Evolutionary conservation across 1,284 basidiomycete species (phyloP), one percentile per base, ranked within the genome.

Genomic region (Pseudozyma thailandica): DNA sequence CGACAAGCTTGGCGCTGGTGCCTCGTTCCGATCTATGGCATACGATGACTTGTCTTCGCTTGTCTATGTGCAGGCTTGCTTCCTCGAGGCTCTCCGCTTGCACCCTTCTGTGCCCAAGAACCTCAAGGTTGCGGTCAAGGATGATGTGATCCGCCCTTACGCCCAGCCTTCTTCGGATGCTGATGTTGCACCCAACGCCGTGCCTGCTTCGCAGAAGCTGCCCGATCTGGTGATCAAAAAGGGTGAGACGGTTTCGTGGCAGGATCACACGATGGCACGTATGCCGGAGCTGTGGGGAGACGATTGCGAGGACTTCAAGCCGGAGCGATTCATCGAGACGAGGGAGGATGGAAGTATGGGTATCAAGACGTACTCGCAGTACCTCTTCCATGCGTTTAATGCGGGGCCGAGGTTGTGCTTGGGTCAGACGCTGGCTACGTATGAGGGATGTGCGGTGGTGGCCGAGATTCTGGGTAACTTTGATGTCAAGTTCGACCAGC

Each of bases 301-400:
- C 43, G 74, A 84, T 69, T 69, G 83, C 60, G 42, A 82, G 52
- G 49, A 80, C 71, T 64, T 79, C 76, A 58, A 83, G 55, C 54
- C 81, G 49, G 70, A 81, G 75, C 53, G 75, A 39, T 74, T 81
- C 72, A 25, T 81, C 64, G 47, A 83, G 66, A 21, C 79, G 70
- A 39, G 66, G 37, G 31, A 75, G 20, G 63, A 82, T 70, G 59
- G 52, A 76, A 72, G 42, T 83, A 64, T 79, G 81, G 78, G 72
- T 75, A 79, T 85, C 85, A 35, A 83, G 79, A 68, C 85, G 81
- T 41, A 83, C 84, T 25, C 85, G 76, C 53, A 85, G 72, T 58
- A 85, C 79, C 6, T 84, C 60, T 23, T 81, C 80, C 35, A 85
- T 84, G n/a, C 74, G 33, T 39, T 83, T 70, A 38, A 83, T 62